Conservation (phyloP, 805 yeast species). For the Ogataea populi-albae region DNA sequence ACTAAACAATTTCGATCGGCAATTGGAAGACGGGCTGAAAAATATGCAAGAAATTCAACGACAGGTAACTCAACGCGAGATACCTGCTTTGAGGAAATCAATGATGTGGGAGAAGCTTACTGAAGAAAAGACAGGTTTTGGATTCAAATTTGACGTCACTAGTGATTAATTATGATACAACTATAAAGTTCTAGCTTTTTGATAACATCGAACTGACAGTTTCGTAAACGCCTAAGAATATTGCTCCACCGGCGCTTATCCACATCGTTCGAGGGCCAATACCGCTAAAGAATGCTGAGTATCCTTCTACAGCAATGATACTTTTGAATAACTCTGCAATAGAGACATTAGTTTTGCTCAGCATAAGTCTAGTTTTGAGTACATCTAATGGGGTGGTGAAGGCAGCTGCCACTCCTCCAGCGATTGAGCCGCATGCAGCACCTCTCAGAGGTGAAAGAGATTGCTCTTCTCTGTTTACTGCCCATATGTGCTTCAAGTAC, state of each 20-base stretch:
- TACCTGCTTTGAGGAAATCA: slow-evolving; percentile 36
- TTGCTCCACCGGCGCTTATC: slow-evolving; percentile 98
- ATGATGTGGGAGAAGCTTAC: slow-evolving; percentile 51
- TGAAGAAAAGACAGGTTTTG: slow-evolving; percentile 23
- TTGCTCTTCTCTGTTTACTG: slow-evolving; percentile 37
- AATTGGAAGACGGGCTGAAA: slow-evolving; percentile 35
- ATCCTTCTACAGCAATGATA: slow-evolving; percentile 72
- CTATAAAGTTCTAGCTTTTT: not conserved
- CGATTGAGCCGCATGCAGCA: slow-evolving; percentile 77
- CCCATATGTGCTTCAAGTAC: slow-evolving; percentile 62
- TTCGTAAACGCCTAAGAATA: slow-evolving; percentile 93
- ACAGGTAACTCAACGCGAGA: slow-evolving; percentile 25
- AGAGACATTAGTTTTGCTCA: slow-evolving; percentile 49
- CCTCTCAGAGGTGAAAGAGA: slow-evolving; percentile 67
- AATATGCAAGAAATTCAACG: slow-evolving; percentile 36
- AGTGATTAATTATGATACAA: slow-evolving; percentile 4
- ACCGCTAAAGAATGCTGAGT: slow-evolving; percentile 70
- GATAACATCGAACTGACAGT: slow-evolving; percentile 40
- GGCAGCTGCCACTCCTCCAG: slow-evolving; percentile 83
- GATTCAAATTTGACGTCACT: slow-evolving; percentile 30
- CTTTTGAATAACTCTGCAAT: slow-evolving; percentile 45
- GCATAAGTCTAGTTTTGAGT: slow-evolving; percentile 82
- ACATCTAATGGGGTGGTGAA: slow-evolving; percentile 79
- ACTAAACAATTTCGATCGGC: slow-evolving; percentile 35
- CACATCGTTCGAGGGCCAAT: slow-evolving; percentile 95